These are phyloP conservation scores for Dryas integrifolia DNA, from an alignment of 331 rosid genomes.

Conservation along the genomic window DNA sequence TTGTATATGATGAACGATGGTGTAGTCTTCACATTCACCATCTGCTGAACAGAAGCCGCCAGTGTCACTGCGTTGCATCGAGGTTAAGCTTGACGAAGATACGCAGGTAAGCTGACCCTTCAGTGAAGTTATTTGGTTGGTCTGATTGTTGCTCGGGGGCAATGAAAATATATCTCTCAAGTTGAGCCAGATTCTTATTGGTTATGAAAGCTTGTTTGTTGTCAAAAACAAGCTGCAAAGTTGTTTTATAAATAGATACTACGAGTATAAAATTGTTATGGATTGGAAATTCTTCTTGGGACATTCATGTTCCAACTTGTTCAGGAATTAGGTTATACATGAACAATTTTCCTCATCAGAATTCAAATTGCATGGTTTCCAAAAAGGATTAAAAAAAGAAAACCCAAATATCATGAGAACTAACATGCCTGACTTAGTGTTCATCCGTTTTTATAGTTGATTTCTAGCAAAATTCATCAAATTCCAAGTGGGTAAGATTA, in stretches of 20 bases:
- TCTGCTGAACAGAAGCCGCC: slow-evolving; percentile 3
- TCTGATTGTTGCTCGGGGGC: background rate
- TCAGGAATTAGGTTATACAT: too few species aligned
- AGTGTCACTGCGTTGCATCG: background rate
- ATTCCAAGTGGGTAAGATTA: too few species aligned
- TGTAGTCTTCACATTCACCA: background rate
- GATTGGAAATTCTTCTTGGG: background rate
- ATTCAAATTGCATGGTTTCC: too few species aligned
- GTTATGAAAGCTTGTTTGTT: slow-evolving; percentile 16
- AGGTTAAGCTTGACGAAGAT: background rate
- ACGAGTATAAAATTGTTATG: background rate
- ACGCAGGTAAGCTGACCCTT: background rate
- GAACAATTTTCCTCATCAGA: too few species aligned
- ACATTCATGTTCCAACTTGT: background rate
- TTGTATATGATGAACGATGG: slow-evolving; percentile 5
- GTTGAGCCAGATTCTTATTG: background rate
- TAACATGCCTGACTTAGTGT: too few species aligned
- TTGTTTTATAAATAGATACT: slow-evolving; percentile 7
- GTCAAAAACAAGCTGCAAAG: slow-evolving; percentile 8
- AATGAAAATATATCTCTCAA: background rate
- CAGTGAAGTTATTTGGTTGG: background rate
- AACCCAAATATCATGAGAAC: too few species aligned
- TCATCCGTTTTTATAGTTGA: too few species aligned
- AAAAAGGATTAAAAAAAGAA: too few species aligned
- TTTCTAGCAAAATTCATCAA: too few species aligned